Evolutionary conservation across 129 eudicot genomes (phyloP).

Genomic region (Centrapalus pauciflorus): DNA sequence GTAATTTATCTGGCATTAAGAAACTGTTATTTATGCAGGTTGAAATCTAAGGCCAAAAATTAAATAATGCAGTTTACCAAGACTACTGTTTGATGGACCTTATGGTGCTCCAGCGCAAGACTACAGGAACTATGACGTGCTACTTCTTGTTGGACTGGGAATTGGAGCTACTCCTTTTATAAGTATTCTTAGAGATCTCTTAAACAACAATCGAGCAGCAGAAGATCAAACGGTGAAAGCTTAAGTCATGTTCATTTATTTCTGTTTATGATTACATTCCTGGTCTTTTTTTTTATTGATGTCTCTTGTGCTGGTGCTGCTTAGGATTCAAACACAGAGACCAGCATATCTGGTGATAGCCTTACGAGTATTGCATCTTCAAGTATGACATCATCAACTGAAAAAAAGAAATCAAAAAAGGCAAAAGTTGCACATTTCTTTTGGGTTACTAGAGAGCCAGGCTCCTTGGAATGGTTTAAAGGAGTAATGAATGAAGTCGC

Average conservation of each 20-base stretch:
- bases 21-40: neutral
- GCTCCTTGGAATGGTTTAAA: slow-evolving; percentile 98
- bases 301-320: slow-evolving; percentile 23
- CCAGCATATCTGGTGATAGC: slow-evolving; percentile 70
- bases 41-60: neutral
- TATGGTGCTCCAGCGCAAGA: slow-evolving; percentile 99
- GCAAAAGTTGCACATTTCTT: slow-evolving; percentile 69
- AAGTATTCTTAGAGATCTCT: slow-evolving; percentile 85
- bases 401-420: slow-evolving; percentile 53
- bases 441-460: slow-evolving; percentile 96
- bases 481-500: slow-evolving; percentile 99
- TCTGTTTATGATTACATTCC: neutral
- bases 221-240: slow-evolving; percentile 51
- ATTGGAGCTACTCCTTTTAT: slow-evolving; percentile 99
- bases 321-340: slow-evolving; percentile 83
- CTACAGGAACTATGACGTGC: slow-evolving; percentile 84
- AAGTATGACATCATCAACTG: slow-evolving; percentile 48
- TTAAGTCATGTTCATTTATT: neutral
- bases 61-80: slow-evolving; percentile 57
- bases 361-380: slow-evolving; percentile 70
- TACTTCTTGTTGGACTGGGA: slow-evolving; percentile 96
- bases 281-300: neutral
- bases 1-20: slow-evolving; percentile 36
- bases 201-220: slow-evolving; percentile 53
- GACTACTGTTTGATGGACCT: slow-evolving; percentile 83